Evolutionary conservation across 2,329 filamentous ascomycete genomes (phyloP), one percentile per base, ranked within the genome.

Genomic region (Penicillium sp.): DNA sequence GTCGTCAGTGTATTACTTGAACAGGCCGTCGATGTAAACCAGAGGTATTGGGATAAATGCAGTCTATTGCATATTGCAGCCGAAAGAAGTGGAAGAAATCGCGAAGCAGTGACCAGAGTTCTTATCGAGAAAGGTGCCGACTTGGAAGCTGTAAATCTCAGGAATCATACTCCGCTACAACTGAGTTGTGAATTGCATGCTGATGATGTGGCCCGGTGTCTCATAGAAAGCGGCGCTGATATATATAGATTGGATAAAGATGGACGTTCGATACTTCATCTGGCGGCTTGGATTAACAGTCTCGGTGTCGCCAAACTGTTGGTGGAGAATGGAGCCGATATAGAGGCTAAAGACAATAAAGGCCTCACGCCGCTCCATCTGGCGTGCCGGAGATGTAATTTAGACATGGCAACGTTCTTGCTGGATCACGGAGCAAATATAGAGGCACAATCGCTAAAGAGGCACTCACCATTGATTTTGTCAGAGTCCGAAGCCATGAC

Each of bases 381-480:
- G 8, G 56, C 56, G n/a, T 50, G 50, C 26, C 34, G 35, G 11
- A 32, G 44, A 7, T 55, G 57, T 9, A 48, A 46, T 14, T 6
- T 16, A 4, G 38, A 47, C 14, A 29, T 48, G 9, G 47, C 46
- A 4, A 30, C 49, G 26, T 16, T 56, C 18, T 49, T 63, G 41
- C 23, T 63, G 19, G 44, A 53, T 4, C 18, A 32, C 2, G 58
- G 56, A 14, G 56, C 57, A 27, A 26, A 62, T 40, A 47, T 56
- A 9, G 34, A 61, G n/a, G 36, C 53, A 36, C 26, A 16, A 14
- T 45, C 48, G 6, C 11, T 8, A 6, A 35, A 45, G 23, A 54
- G 53, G 9, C 30, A 14, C 23, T 54, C 55, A 10, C 59, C 61
- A 34, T 47, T 63, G 16, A 29, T 39, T 6, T 7, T 26, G 40